Base-by-base conservation (phyloP, 805 yeast genomes). In the Blastobotrys peoriensis region DNA sequence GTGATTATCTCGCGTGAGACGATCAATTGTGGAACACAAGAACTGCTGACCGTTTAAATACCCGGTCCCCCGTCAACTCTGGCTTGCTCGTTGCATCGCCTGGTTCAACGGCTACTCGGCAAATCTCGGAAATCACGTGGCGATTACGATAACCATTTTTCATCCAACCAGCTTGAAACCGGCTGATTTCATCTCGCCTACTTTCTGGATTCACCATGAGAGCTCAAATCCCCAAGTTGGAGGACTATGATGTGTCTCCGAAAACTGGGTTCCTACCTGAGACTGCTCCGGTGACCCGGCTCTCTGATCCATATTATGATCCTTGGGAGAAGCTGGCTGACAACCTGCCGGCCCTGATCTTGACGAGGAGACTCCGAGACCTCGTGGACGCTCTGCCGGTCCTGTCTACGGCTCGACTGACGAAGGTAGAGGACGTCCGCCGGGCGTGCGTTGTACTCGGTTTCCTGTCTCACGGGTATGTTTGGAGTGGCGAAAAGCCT, bases 381-480 rank as follows among this genome's bases (percentile, higher is more conserved):
- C 63, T 75, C n/a, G 76, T 88, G n/a, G 88, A 86, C 54, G 63
- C 66, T 9, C 51, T 89, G 55, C 86, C 88, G 1, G 46, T 71
- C 2, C 68, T 91, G 36, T 59, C 73, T 2, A 72, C 77, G 1
- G 68, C 68, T 8, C 16, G 33, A 23, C 30, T 25, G 30, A 25
- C 8, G 13, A 25, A 8, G 10, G 13, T 25, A 8, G 10, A 8
- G 13, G 81, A 86, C 52, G 71, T 73, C 59, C 74, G 95, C 60
- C 73, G 97, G 55, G 96, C 96, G 0, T 85, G 85, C 63, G 79
- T 84, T 15, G 67, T 87, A 2, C 69, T 89, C 22, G 81, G 91
- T 9, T 89, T 88, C 57, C 62, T 91, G 37, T 75, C 87, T 2
- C 96, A 89, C 62, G 95, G 93, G 1, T 89, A 89, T 59, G 80